Evolutionary conservation across 345 rosid genomes (phyloP), one percentile per base, ranked within the genome.

Genomic region (Salix brachista): DNA sequence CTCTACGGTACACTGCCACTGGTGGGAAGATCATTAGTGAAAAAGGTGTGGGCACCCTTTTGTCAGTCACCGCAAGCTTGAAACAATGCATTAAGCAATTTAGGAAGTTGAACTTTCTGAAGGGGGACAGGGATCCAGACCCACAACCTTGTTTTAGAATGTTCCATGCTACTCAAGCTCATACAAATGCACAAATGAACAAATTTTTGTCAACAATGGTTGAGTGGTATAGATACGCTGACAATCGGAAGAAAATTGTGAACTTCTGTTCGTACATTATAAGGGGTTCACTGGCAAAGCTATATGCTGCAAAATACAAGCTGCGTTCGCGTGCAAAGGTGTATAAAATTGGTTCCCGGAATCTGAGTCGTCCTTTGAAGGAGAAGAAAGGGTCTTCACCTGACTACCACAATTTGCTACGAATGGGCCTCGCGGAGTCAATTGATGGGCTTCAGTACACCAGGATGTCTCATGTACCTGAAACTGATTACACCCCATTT

Each of bases 1-100:
- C 98, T 32, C 83, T 95, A 78, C 88, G 98, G 56, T 95, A 91
- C 82, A 95, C 99, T 34, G 98, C 98, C 0, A 90, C 93, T 0
- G 99, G 99, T 6, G 99, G 99, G 83, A 95, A 93, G 89, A 95
- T 95, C 70, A 93, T 95, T 61, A 95, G 99, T 60, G 99, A 93
- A 80, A 93, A 95, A 79, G 99, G 99, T 25, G 99, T 93, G 44
- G 99, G 99, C n/a, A 95, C 98, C 39, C 94, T 95, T 70, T 77
- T 95, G 58, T 95, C 99, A 0, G 97, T 95, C 69, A 93, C 99
- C 0, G 97, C 97, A 16, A 95, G 98, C 85, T 86, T 93, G 88
- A 95, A 95, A 77, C 96, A 95, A 80, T 90, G 98, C 82, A 93
- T 93, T 77, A 90, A 89, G 83, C 98, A 95, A 83, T 95, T 95